Conservation (phyloP, 176 grass and related monocot species). For the Zea luxurians region DNA sequence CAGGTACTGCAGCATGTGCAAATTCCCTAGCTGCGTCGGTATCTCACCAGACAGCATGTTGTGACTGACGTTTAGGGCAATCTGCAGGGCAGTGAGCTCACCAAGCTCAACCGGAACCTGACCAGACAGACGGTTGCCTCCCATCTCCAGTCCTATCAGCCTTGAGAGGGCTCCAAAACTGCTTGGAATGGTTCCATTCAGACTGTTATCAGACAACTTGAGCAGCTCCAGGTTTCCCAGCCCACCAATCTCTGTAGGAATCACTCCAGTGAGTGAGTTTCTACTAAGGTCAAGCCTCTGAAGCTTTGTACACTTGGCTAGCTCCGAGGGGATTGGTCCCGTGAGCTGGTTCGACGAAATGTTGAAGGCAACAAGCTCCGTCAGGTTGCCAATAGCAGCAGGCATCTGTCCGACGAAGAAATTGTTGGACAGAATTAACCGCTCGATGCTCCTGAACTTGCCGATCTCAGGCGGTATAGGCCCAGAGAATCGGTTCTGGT, state of each 20-base stretch:
- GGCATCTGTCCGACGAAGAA: slow-evolving; percentile 82
- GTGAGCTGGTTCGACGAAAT: slow-evolving; percentile 82
- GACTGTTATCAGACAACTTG: slow-evolving; percentile 71
- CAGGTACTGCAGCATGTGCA: slow-evolving; percentile 74
- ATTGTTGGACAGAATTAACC: slow-evolving; percentile 77
- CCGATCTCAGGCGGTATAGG: slow-evolving; percentile 70
- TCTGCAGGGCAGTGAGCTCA: slow-evolving; percentile 74
- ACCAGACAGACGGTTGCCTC: slow-evolving; percentile 75
- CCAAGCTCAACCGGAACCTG: slow-evolving; percentile 70
- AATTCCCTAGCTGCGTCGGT: slow-evolving; percentile 71
- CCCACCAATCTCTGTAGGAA: slow-evolving; percentile 70
- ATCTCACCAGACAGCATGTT: slow-evolving; percentile 86
- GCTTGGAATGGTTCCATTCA: slow-evolving; percentile 79
- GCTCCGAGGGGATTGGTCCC: slow-evolving; percentile 55
- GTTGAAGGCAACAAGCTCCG: slow-evolving; percentile 88
- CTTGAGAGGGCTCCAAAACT: slow-evolving; percentile 71
- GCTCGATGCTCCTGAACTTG: slow-evolving; percentile 77
- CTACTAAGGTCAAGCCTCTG: slow-evolving; percentile 94
- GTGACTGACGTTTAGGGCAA: slow-evolving; percentile 88
- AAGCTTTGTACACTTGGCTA: slow-evolving; percentile 72
- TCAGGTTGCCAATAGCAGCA: slow-evolving; percentile 65
- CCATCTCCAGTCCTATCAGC: slow-evolving; percentile 90
- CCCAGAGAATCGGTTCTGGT: slow-evolving; percentile 89
- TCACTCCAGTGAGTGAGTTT: slow-evolving; percentile 66
- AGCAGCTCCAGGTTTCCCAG: slow-evolving; percentile 84